Evolutionary conservation across 2,329 filamentous ascomycete species (phyloP).

Genomic region (Arthrobotrys iridis): DNA sequence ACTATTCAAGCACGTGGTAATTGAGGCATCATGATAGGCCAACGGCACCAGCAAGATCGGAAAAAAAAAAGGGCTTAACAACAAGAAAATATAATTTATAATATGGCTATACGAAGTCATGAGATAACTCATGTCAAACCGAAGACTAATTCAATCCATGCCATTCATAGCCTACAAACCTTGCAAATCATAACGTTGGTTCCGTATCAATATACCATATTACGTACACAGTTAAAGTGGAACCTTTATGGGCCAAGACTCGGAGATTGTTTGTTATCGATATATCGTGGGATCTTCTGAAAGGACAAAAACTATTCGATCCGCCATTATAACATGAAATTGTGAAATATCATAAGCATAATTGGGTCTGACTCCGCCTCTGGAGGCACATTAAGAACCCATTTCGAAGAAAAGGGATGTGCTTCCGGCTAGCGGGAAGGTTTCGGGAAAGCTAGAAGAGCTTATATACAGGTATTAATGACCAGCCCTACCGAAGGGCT

Average conservation of each 20-base stretch:
- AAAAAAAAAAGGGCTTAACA: neutral
- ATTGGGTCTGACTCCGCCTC: neutral
- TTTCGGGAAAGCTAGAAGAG: constrained; percentile 19
- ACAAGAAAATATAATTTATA: neutral
- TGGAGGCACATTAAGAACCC: constrained; percentile 27
- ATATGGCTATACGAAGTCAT: no score
- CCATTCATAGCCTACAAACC: neutral
- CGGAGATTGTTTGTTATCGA: constrained; percentile 45
- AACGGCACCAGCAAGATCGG: constrained; percentile 29
- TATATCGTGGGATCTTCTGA: constrained; percentile 2
- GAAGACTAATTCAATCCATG: neutral
- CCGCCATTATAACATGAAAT: constrained; percentile 15
- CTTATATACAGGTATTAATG: constrained; percentile 49
- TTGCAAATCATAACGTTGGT: neutral
- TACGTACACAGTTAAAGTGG: constrained; percentile 13
- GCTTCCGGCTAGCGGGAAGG: constrained; percentile 27
- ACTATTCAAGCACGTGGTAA: constrained; percentile 36
- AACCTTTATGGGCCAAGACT: constrained; percentile 32
- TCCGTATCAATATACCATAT: neutral
- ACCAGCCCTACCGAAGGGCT: constrained; percentile 20
- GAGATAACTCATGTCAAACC: no score
- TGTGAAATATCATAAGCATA: constrained; percentile 12
- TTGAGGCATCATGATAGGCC: constrained; percentile 45
- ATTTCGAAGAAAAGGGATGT: neutral
- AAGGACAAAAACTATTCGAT: constrained; percentile 12